Conservation (phyloP, 139 green algal species). For the Closterium sp. region DNA sequence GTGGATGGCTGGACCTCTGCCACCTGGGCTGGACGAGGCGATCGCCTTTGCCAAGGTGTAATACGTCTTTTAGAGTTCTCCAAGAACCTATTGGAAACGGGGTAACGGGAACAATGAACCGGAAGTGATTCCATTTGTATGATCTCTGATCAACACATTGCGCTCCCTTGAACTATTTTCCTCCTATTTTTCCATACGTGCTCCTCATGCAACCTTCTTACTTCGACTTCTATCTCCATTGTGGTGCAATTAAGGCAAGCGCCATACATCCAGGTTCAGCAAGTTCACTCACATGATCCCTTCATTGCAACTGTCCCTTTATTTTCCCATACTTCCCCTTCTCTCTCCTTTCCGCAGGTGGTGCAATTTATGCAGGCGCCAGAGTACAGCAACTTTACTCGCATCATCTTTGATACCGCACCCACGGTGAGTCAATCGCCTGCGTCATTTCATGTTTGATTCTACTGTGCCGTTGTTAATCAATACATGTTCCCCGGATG, state of each 20-base stretch:
- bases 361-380: conserved; percentile 88
- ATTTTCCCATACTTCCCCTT: too few species aligned
- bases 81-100: too few species aligned
- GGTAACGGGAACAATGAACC: too few species aligned
- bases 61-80: conserved; percentile 23
- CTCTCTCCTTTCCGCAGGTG: conserved; percentile 60
- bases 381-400: conserved; percentile 88
- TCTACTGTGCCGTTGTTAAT: too few species aligned
- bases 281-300: conserved; percentile 88
- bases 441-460: neutral
- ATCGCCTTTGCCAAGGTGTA: conserved; percentile 75
- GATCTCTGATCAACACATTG: too few species aligned
- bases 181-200: too few species aligned
- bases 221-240: too few species aligned
- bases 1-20: conserved; percentile 64
- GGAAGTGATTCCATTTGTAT: too few species aligned
- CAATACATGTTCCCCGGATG: too few species aligned
- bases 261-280: conserved; percentile 85
- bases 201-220: too few species aligned
- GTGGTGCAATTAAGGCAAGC: conserved; percentile 89
- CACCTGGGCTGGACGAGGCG: conserved; percentile 62
- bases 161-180: too few species aligned
- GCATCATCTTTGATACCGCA: conserved; percentile 98
- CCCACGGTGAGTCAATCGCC: conserved; percentile 66
- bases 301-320: too few species aligned